A percentile compares a stretch with the other conserved stretches of the same genome.
Evolutionary conservation across 2,329 filamentous ascomycete genomes (phyloP).

Genomic region (Ophiosphaerella herpotricha): DNA sequence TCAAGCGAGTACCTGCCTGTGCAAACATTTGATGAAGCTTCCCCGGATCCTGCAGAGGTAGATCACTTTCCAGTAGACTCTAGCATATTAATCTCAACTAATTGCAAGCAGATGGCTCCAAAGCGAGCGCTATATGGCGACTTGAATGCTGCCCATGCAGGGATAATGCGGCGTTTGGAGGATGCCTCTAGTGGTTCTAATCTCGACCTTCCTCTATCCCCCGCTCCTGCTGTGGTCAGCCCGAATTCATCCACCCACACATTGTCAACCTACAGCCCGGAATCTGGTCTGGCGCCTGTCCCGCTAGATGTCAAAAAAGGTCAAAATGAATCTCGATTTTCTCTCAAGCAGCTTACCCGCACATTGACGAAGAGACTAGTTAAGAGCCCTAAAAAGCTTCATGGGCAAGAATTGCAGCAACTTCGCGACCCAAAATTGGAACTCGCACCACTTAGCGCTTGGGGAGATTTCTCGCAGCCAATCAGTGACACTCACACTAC

Average conservation of each 20-base stretch:
- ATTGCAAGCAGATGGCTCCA: conserved; percentile 35
- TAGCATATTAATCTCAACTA: not conserved
- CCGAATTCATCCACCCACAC: conserved; percentile 34
- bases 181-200: conserved; percentile 16
- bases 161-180: conserved; percentile 30
- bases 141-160: conserved; percentile 34
- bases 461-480: conserved; percentile 24
- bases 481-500: conserved; percentile 24
- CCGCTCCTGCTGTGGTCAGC: conserved; percentile 31
- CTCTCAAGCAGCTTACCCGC: conserved; percentile 36
- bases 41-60: conserved; percentile 24
- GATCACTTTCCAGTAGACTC: not conserved
- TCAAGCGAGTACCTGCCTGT: conserved; percentile 38
- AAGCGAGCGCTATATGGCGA: conserved; percentile 37
- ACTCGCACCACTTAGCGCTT: conserved; percentile 14
- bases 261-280: conserved; percentile 31
- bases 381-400: conserved; percentile 13
- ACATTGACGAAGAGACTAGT: conserved; percentile 32
- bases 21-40: conserved; percentile 27
- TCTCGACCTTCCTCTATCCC: conserved; percentile 26
- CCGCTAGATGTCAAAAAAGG: conserved; percentile 22
- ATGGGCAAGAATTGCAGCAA: conserved; percentile 32
- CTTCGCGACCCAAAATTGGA: conserved; percentile 15
- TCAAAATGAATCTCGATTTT: conserved; percentile 34
- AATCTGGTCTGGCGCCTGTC: conserved; percentile 25